Percentiles rank a stretch among this genome's conserved stretches.
phyloP scores from a whole-genome alignment of 148 eudicot genomes.

The Persicaria maculosa region DNA sequence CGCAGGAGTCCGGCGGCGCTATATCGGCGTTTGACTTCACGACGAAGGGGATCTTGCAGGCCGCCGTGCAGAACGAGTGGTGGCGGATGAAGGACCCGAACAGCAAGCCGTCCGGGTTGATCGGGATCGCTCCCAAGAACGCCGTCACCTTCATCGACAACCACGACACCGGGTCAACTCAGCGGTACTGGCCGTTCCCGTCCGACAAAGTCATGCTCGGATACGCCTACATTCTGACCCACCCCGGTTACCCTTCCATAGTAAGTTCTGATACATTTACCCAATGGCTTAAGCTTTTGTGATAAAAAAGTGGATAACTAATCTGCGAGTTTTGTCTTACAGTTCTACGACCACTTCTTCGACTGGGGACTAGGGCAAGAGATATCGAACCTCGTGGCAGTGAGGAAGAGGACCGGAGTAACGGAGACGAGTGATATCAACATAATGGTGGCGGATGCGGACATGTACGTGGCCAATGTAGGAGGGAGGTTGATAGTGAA shows the following conservation, averaged over 20 bases:
- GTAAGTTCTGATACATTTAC: conserved; percentile 10
- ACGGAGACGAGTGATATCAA: conserved; percentile 30
- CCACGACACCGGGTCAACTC: conserved; percentile 53
- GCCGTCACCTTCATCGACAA: conserved; percentile 56
- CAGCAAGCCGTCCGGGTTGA: conserved; percentile 50
- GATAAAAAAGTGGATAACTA: not conserved
- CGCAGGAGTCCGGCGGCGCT: conserved; percentile 31
- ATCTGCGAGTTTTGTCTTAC: not conserved
- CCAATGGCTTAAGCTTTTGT: too few species aligned
- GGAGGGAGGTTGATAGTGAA: conserved; percentile 42
- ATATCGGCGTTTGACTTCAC: conserved; percentile 49
- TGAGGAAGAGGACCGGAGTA: conserved; percentile 36
- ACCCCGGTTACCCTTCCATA: conserved; percentile 50
- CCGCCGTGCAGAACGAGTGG: conserved; percentile 43
- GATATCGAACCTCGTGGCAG: conserved; percentile 24
- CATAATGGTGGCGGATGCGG: conserved; percentile 47
- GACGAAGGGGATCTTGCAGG: conserved; percentile 46
- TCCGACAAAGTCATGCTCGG: conserved; percentile 52
- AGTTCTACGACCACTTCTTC: conserved; percentile 54
- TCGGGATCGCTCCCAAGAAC: conserved; percentile 43
- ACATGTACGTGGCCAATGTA: conserved; percentile 42
- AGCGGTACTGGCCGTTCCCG: conserved; percentile 49
- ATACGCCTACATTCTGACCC: conserved; percentile 59
- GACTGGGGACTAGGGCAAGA: conserved; percentile 45
- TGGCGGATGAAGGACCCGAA: conserved; percentile 44